A percentile compares a stretch with the other conserved stretches of the same genome.
These are phyloP conservation scores for Aeminium ludgeri DNA, from an alignment of 495 filamentous ascomycete species.

Conservation along the genomic window DNA sequence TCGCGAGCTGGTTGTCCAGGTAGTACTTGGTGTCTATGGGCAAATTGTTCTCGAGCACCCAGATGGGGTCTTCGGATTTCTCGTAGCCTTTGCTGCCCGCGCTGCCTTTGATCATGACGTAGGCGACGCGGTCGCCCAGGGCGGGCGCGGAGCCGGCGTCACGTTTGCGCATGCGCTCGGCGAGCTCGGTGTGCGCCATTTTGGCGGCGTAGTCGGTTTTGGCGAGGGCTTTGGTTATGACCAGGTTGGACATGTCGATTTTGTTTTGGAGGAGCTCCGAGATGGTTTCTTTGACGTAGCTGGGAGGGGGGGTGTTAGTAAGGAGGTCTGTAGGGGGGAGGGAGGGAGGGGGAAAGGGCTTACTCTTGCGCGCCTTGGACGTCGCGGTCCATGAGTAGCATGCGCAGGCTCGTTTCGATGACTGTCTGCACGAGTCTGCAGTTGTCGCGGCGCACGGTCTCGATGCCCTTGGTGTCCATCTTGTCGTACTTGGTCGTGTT, in stretches of 20 bases:
- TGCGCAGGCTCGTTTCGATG: slow-evolving; percentile 89
- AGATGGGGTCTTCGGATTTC: slow-evolving; percentile 88
- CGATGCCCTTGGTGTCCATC: slow-evolving; percentile 99
- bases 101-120: slow-evolving; percentile 91
- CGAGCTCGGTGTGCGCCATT: slow-evolving; percentile 91
- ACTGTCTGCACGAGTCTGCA: slow-evolving; percentile 89
- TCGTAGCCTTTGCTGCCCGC: slow-evolving; percentile 85
- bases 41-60: slow-evolving; percentile 90
- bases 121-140: slow-evolving; percentile 90
- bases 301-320: slow-evolving; percentile 23
- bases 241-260: slow-evolving; percentile 95
- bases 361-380: slow-evolving; percentile 83
- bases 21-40: slow-evolving; percentile 99
- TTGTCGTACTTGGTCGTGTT: slow-evolving; percentile 91
- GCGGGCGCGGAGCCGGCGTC: slow-evolving; percentile 89
- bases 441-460: slow-evolving; percentile 94
- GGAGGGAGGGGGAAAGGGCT: slow-evolving; percentile 24
- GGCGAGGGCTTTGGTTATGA: slow-evolving; percentile 93
- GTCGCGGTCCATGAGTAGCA: slow-evolving; percentile 88
- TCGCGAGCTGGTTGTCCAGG: slow-evolving; percentile 93
- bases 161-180: slow-evolving; percentile 85
- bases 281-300: slow-evolving; percentile 92
- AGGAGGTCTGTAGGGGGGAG: neutral
- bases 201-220: slow-evolving; percentile 71
- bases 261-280: slow-evolving; percentile 93